A percentile compares a stretch with the other conserved stretches of the same genome.
Evolutionary conservation across 2,329 filamentous ascomycete genomes (phyloP).

Genomic region (Eutypella sp.): DNA sequence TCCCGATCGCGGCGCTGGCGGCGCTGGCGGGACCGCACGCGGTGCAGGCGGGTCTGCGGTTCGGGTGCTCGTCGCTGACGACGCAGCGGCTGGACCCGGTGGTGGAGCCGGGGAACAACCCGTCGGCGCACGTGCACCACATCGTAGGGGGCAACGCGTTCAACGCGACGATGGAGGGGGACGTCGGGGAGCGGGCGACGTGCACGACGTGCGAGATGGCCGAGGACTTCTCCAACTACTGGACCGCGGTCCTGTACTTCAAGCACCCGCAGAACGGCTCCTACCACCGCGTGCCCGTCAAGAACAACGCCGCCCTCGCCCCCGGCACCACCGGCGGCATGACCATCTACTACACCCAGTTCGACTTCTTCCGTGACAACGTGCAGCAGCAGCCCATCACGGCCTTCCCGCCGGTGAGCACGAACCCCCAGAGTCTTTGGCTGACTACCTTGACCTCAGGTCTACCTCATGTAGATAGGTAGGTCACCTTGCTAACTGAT

Average conservation of each 20-base stretch:
- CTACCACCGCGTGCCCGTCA: conserved; percentile 26
- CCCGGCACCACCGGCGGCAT: conserved; percentile 23
- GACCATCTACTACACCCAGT: conserved; percentile 27
- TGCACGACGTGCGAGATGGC: conserved; percentile 23
- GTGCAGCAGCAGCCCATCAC: conserved; percentile 32
- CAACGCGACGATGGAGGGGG: conserved; percentile 24
- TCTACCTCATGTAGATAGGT: too few species aligned
- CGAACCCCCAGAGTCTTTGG: too few species aligned
- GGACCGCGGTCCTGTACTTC: conserved; percentile 29
- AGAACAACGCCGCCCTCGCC: conserved; percentile 22
- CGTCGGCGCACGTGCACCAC: conserved; percentile 25
- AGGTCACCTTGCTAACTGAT: conserved; percentile 9
- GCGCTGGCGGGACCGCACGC: too few species aligned
- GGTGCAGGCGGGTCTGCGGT: conserved; percentile 25
- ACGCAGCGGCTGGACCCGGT: conserved; percentile 27
- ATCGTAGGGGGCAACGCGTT: conserved; percentile 30
- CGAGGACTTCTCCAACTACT: conserved; percentile 27
- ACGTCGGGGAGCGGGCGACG: conserved; percentile 23
- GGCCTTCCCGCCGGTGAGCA: conserved; percentile 35
- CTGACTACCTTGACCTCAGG: too few species aligned
- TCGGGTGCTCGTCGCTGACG: conserved; percentile 24
- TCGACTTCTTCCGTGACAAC: conserved; percentile 21
- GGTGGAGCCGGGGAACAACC: conserved; percentile 22
- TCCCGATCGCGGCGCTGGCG: conserved; percentile 17
- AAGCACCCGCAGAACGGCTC: conserved; percentile 27